Evolutionary conservation across 306 rosid species (phyloP), one percentile per base, ranked within the genome.

Genomic region (Sophora flavescens): DNA sequence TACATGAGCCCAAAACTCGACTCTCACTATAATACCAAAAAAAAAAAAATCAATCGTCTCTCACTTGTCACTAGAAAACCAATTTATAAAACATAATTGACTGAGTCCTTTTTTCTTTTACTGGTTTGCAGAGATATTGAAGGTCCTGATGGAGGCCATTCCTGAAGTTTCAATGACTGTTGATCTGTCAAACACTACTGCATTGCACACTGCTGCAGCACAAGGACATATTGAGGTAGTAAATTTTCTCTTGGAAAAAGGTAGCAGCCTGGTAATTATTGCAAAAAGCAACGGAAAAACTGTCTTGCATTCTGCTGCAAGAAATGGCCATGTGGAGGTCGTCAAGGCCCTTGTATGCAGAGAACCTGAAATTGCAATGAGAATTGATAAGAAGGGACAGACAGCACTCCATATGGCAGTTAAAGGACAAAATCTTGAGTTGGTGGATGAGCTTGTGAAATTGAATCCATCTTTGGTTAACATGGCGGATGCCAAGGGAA

Each of bases 391-490:
- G 77, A 91, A 91, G 84, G 91, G 91, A 51, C 95, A 91, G 91
- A 91, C 95, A 36, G 90, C 89, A 41, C 95, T 91, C 28, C 97
- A 91, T 74, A 91, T 91, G 97, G 93, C 90, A 9, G 95, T 84
- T 14, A 91, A 91, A 81, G 97, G 97, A 70, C 90, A 80, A 64
- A 88, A 82, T 62, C 79, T 87, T 68, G 91, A 86, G 74, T 48
- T 91, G 72, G 88, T 89, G 52, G 86, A 77, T 6, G 95, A 88
- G 80, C 84, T 92, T 52, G 67, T 78, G 73, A 85, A 85, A 48
- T 72, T 83, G 47, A 72, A 68, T 74, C 84, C 88, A 54, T 88
- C 85, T 30, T 78, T 84, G 90, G 81, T 60, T 42, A 87, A 88
- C 75, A 75, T 84, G 78, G 87, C 82, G 53, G 95, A 92, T 72